phyloP scores from a whole-genome alignment of 768 basidiomycete species.

The Kwoniella sp. region DNA sequence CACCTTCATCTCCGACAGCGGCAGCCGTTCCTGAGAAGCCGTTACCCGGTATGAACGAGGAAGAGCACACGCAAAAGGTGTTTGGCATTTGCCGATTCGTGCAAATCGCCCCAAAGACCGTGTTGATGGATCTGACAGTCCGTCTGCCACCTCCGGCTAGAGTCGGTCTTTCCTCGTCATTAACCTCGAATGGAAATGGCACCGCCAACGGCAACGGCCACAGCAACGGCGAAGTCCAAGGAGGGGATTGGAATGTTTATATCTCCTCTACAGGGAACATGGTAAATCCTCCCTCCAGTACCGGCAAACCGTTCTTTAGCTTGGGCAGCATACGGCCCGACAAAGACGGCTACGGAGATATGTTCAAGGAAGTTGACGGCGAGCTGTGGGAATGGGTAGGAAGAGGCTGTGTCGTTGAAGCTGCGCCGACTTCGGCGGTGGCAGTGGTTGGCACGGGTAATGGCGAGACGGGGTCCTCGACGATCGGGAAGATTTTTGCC shows the following conservation, averaged over 20 bases:
- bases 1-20: constrained; percentile 15
- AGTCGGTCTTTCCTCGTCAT: constrained; percentile 27
- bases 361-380: constrained; percentile 51
- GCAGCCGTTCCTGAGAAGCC: background rate
- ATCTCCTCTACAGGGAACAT: constrained; percentile 52
- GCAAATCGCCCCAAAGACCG: constrained; percentile 49
- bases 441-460: background rate
- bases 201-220: background rate
- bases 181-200: background rate
- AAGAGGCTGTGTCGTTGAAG: constrained; percentile 52
- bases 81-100: constrained; percentile 55
- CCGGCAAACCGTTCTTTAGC: constrained; percentile 37
- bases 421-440: constrained; percentile 11
- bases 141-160: constrained; percentile 46
- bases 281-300: constrained; percentile 49
- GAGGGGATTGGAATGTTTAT: constrained; percentile 46
- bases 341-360: constrained; percentile 53
- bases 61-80: constrained; percentile 53
- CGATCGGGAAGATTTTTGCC: constrained; percentile 48
- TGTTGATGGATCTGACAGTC: constrained; percentile 55
- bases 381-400: constrained; percentile 56
- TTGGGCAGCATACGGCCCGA: constrained; percentile 46
- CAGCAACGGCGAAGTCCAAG: background rate
- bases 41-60: constrained; percentile 43
- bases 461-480: constrained; percentile 8